Base-by-base conservation (phyloP, 75 land plant species). In the Larix kaempferi region DNA sequence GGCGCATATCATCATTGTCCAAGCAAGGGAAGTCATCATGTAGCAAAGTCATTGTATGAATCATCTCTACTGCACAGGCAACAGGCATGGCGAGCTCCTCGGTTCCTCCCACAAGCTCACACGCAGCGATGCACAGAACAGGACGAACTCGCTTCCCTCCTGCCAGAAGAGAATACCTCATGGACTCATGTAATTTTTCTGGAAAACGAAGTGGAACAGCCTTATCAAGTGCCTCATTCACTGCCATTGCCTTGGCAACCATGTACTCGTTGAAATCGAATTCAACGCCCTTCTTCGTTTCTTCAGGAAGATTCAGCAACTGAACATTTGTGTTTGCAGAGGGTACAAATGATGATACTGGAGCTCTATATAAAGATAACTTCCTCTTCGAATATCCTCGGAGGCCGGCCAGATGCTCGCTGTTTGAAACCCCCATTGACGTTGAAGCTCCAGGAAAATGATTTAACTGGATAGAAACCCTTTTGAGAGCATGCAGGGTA, bases 21-120 rank as follows among this genome's bases (percentile, higher is more conserved):
- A 90, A 86, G 77, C 92, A 90, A 3, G 92, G 95, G 22, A 90
- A 84, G 80, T 85, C 80, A 59, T 88, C 91, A 61, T 90, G 95
- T 23, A 83, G 79, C 26, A 67, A 77, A 6, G 84, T n/a, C 74
- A 86, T 91, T 37, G 93, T 89, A 67, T 86, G 86, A 35, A 88
- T 78, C 89, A 90, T 82, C 74, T 90, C 93, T 58, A 92, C 55
- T 44, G 90, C 92, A 49, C 89, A 67, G 4, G 93, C 93, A 10
- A 89, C 83, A 7, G 86, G 81, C 85, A 90, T 76, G 62, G 93
- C 93, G 1, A 56, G 69, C 12, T 65, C 79, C 39, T 88, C 75
- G 59, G 54, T 71, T 74, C 89, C 95, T 6, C 93, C 91, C 12
- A 90, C 85, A 19, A 90, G 82, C 82, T 85, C 88, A 72, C 90